Percentiles rank a stretch among this genome's conserved stretches.
phyloP scores from a whole-genome alignment of 73 alveolate genomes.

The Stentor coeruleus region DNA sequence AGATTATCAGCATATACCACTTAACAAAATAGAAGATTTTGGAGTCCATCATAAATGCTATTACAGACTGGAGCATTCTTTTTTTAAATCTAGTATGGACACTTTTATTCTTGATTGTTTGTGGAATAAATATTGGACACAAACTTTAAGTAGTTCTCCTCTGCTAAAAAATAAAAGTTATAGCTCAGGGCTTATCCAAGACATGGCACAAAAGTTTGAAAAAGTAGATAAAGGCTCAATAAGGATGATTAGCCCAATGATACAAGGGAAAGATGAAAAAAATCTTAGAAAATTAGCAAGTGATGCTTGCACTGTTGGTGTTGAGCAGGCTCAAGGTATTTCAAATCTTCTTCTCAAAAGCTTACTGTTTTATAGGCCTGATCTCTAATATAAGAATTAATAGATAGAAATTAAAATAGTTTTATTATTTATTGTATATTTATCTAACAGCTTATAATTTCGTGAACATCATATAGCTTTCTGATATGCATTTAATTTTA shows the following conservation, averaged over 20 bases:
- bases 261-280: not conserved
- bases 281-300: not conserved
- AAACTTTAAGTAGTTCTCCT: constrained; percentile 68
- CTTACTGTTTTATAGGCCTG: not conserved
- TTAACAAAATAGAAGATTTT: constrained; percentile 90
- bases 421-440: too few species aligned
- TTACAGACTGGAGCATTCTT: constrained; percentile 67
- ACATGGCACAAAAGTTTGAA: not conserved
- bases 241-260: not conserved
- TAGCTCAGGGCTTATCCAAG: not conserved
- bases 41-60: constrained; percentile 89
- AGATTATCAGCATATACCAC: constrained; percentile 68
- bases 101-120: constrained; percentile 65
- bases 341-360: not conserved
- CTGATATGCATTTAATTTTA: too few species aligned
- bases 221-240: not conserved
- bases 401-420: too few species aligned
- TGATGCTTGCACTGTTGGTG: not conserved
- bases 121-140: constrained; percentile 93
- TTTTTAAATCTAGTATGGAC: constrained; percentile 81
- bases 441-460: too few species aligned
- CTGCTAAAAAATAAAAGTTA: constrained; percentile 46
- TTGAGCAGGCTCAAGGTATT: not conserved
- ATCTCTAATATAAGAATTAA: not conserved
- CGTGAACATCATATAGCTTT: too few species aligned